phyloP scores from a whole-genome alignment of 345 rosid genomes.

The Anacardium occidentale region DNA sequence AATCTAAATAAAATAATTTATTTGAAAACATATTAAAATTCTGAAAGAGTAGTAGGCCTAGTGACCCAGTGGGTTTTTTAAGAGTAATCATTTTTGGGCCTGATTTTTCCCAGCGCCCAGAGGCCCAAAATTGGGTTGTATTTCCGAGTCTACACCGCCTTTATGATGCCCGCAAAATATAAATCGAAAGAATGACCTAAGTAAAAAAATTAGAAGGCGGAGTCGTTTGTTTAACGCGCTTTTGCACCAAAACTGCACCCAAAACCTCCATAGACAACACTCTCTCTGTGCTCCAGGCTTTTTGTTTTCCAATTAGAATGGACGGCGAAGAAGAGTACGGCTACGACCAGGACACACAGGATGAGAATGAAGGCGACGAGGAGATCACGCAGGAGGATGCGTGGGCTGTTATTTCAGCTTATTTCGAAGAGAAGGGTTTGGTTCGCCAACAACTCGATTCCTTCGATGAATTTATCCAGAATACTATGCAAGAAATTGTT shows the following conservation, averaged over 20 bases:
- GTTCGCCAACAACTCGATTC: conserved; percentile 95
- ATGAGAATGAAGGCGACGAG: conserved; percentile 66
- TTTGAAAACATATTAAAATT: no score
- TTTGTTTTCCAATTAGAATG: conserved; percentile 26
- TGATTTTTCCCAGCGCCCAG: no score
- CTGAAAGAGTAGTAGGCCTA: no score
- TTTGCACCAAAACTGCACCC: neutral
- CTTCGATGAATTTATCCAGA: conserved; percentile 94
- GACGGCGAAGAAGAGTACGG: conserved; percentile 68
- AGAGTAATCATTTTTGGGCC: no score
- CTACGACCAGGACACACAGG: conserved; percentile 23
- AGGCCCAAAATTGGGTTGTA: no score
- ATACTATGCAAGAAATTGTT: conserved; percentile 96
- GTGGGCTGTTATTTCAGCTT: conserved; percentile 94
- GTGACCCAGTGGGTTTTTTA: no score
- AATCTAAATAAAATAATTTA: no score
- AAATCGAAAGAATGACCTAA: no score
- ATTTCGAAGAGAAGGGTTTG: conserved; percentile 92
- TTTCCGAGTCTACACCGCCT: no score
- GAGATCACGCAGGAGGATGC: conserved; percentile 94
- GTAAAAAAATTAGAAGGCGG: no score
- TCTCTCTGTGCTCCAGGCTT: neutral
- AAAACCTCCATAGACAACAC: neutral
- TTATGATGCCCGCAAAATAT: no score
- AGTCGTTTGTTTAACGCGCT: neutral